Percentiles rank a stretch among this genome's conserved stretches.
Evolutionary conservation across 495 filamentous ascomycete species (phyloP).

Genomic region (Friedmanniomyces endolithicus): DNA sequence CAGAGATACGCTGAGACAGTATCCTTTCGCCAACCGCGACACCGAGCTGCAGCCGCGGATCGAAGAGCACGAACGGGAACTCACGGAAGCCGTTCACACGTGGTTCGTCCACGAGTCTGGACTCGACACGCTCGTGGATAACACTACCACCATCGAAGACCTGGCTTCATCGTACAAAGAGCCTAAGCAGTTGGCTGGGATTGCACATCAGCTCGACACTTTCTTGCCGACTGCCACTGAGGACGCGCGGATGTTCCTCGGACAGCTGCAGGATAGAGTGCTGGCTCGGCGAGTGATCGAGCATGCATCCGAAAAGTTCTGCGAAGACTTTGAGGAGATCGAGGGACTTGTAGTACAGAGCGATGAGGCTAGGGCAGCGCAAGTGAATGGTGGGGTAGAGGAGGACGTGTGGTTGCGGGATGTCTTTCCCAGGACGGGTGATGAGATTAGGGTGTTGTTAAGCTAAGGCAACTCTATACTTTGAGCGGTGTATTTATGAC

Average conservation of each 20-base stretch:
- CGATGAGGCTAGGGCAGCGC: slow-evolving; percentile 36
- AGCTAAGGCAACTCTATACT: slow-evolving; percentile 25
- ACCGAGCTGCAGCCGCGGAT: slow-evolving; percentile 37
- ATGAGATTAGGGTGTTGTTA: slow-evolving; percentile 72
- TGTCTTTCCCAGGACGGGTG: slow-evolving; percentile 71
- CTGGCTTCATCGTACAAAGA: slow-evolving; percentile 41
- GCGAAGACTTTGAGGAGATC: slow-evolving; percentile 78
- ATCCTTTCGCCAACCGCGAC: slow-evolving; percentile 43
- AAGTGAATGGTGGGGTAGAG: slow-evolving; percentile 29
- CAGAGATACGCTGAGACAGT: slow-evolving; percentile 38
- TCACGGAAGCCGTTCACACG: slow-evolving; percentile 48
- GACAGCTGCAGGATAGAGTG: slow-evolving; percentile 52
- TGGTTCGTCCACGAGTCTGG: slow-evolving; percentile 67
- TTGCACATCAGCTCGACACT: slow-evolving; percentile 71
- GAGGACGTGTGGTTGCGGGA: slow-evolving; percentile 41
- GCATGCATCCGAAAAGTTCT: slow-evolving; percentile 75
- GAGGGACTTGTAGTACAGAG: slow-evolving; percentile 55
- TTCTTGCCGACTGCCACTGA: slow-evolving; percentile 88
- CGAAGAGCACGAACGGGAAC: slow-evolving; percentile 27
- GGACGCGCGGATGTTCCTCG: slow-evolving; percentile 74
- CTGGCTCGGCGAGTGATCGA: slow-evolving; percentile 66
- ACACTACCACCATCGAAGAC: slow-evolving; percentile 39
- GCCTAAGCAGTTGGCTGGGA: slow-evolving; percentile 51
- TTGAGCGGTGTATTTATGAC: too few relatives aligned
- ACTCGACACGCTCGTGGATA: slow-evolving; percentile 53